Base-by-base conservation (phyloP, 1,139 yeast genomes). In the Lodderomyces orthopsilosis region DNA sequence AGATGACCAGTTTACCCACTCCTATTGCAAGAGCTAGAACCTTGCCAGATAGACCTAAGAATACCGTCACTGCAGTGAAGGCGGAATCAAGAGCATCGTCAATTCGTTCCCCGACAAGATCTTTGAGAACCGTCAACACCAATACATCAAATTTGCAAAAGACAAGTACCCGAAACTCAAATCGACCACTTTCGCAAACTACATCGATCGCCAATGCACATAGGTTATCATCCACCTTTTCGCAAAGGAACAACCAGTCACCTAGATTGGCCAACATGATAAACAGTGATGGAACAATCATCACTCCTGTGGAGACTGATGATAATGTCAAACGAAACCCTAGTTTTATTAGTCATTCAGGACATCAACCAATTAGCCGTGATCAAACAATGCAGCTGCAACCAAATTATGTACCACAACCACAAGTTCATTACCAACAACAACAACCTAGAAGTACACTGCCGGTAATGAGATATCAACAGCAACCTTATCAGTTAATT, bases 1-100 rank as follows among this genome's bases (percentile, higher is more conserved):
- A 72, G 36, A 70, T 89, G 55, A 85, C 89, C 7, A 64, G 70
- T 30, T 68, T 84, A 52, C 70, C 81, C 14, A 74, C 77, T 4
- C 83, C 88, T 2, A 62, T 75, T 7, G 69, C 81, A 10, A 68
- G 89, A 51, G 61, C 66, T 18, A 53, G 65, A 41, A 58, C 48
- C 35, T 43, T 63, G 7, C 41, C 41, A 2, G 15, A 23, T 12
- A 37, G 40, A 22, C 30, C 40, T 2, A 28, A 30, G 17, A 51
- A 51, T 26, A 58, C 58, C 10, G 39, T 30, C 19, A 18, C 22
- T 9, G 32, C 41, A 13, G 35, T 37, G 2, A 43, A 42, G 23
- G 34, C 36, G 15, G 27, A 28, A 12, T 42, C 51, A 14, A 41
- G 45, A n/a, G 32, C 40, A 19, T 46, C 52, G 9, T 42, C 49